Base-by-base conservation (phyloP, 768 basidiomycete genomes). In the Ramaria sp. region DNA sequence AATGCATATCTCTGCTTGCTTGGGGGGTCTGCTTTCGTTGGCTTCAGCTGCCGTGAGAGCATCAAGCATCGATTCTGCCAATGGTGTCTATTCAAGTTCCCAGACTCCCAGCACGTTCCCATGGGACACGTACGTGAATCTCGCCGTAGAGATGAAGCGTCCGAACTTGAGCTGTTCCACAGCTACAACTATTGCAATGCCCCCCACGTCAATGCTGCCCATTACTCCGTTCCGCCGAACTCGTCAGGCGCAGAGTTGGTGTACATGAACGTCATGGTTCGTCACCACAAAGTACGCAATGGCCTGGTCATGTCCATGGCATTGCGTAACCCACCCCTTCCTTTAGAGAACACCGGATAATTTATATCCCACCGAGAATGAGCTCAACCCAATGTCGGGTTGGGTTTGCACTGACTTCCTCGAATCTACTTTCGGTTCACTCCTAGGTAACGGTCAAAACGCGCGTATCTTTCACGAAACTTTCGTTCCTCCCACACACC, bases 171-270 rank as follows among this genome's bases (percentile, higher is more conserved):
- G 27, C 22, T 7, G 15, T 22, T 17, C 19, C 4, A 20, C 31
- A 57, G 55, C 27, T 77, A 78, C 67, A 78, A 78, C 53, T 78
- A 77, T 56, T 78, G 77, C 65, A 78, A 78, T 51, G 77, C 77
- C 0, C 75, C 77, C 0, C 77, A 75, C 53, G 70, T 76, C 58
- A 74, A 72, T 54, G 62, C 67, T 6, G 64, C 61, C 37, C 71
- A 76, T 58, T 78, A 77, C 53, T 43, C 54, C 4, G 31, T 54
- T 19, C 75, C 73, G 2, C 27, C 56, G 10, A 54, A 64, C 34
- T 61, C 61, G 34, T 34, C 53, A 1, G 60, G 64, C 17, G 70
- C 69, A 1, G 65, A 67, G 41, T 60, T 78, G 10, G 69, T 72
- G 39, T 75, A 75, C 60, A 50, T 77, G 47, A 74, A 75, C 47